Evolutionary conservation across 768 basidiomycete species (phyloP).

Genomic region (Trametes sanguinea): DNA sequence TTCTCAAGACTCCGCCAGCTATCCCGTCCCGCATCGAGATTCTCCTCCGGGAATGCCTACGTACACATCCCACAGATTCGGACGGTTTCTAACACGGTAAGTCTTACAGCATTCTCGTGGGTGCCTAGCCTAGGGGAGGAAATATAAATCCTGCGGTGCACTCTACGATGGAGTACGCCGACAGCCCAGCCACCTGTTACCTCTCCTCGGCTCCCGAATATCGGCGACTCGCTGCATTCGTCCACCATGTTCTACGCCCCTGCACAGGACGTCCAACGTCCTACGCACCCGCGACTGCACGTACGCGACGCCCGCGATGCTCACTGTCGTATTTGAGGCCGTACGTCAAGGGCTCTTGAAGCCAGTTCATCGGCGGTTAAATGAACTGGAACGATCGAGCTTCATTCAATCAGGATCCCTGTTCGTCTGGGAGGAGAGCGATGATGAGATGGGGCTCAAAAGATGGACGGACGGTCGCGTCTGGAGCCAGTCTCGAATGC

Average conservation of each 20-base stretch:
- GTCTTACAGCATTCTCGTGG: conserved; percentile 29
- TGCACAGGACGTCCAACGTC: conserved; percentile 53
- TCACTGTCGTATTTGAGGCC: conserved; percentile 65
- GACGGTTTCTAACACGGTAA: conserved; percentile 23
- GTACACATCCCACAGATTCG: conserved; percentile 22
- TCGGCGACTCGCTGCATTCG: neutral
- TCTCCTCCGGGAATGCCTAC: conserved; percentile 15
- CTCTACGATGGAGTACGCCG: conserved; percentile 15
- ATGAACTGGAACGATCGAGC: conserved; percentile 58
- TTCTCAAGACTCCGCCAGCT: conserved; percentile 27
- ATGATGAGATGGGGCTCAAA: conserved; percentile 64
- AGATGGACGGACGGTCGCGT: conserved; percentile 73
- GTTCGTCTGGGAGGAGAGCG: conserved; percentile 72
- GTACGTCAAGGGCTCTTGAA: conserved; percentile 55
- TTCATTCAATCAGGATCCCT: conserved; percentile 62
- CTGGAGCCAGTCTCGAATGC: conserved; percentile 70
- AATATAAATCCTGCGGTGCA: conserved; percentile 25
- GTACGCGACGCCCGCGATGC: conserved; percentile 68
- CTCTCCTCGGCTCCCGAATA: conserved; percentile 13
- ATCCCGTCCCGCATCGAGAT: conserved; percentile 20
- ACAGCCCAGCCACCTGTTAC: conserved; percentile 6
- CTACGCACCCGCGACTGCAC: conserved; percentile 65
- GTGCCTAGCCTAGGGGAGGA: conserved; percentile 21
- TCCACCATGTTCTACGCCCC: conserved; percentile 38
- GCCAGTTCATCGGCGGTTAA: conserved; percentile 56